Evolutionary conservation across 306 rosid species (phyloP), one percentile per base, ranked within the genome.

Genomic region (Lotus japonicus): DNA sequence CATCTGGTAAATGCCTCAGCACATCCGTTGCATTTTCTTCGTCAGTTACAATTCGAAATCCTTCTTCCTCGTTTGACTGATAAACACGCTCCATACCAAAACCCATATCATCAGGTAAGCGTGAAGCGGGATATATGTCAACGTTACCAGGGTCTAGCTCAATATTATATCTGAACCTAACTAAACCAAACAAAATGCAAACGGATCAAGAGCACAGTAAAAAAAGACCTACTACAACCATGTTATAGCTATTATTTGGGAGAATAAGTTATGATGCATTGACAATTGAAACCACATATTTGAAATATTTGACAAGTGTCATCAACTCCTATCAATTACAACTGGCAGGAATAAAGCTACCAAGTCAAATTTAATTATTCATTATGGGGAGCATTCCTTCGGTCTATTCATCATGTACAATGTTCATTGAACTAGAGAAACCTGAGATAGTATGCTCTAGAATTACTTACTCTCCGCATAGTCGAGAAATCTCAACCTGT

Each of bases 101-200:
- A 66, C 82, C 79, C 79, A 90, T 77, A 35, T 57, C 61, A 36
- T 68, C 81, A 36, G 97, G 89, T 16, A 90, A 63, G 67, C 77
- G 84, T 4, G 86, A 84, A 10, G 83, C 81, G 45, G 92, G 97
- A 83, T 82, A 90, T 80, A 87, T 85, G 63, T 90, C 90, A 46
- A 90, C 88, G 72, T 26, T 66, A 63, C 95, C 95, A 9, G 95
- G 89, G 79, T 90, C 88, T 45, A 2, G 56, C 75, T 44, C 53
- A 64, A 87, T 85, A 73, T 90, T 90, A 67, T 82, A 85, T 80
- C 58, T 84, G 87, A 80, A 90, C 88, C 95, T 90, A 77, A 38
- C 44, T 66, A 71, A 82, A 77, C 48, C 58, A 46, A 35, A 35
- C n/a, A n/a, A n/a, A n/a, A n/a, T n/a, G n/a, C n/a, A n/a, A n/a